phyloP scores from a whole-genome alignment of 1,139 yeast species.

The Diutina catenulata region DNA sequence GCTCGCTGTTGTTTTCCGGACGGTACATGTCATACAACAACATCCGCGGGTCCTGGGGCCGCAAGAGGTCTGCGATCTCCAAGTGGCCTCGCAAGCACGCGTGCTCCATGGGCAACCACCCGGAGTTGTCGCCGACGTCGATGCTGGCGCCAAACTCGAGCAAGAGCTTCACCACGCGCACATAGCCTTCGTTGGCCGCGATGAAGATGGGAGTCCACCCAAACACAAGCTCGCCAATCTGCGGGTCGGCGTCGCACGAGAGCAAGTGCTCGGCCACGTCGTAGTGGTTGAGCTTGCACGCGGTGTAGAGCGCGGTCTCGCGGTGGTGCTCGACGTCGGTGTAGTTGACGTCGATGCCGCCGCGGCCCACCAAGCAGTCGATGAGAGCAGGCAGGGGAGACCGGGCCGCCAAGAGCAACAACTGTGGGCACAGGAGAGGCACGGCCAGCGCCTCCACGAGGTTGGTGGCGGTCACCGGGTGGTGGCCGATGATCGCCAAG shows the following conservation, averaged over 20 bases:
- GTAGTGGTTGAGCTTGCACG: constrained; percentile 51
- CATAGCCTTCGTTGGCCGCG: constrained; percentile 80
- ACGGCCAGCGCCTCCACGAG: constrained; percentile 31
- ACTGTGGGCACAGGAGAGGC: constrained; percentile 31
- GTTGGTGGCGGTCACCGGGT: constrained; percentile 62
- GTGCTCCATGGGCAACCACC: constrained; percentile 97
- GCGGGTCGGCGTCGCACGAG: constrained; percentile 54
- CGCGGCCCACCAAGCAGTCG: constrained; percentile 38
- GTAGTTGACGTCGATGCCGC: constrained; percentile 55
- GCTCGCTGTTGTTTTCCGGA: constrained; percentile 20
- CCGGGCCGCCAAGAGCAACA: constrained; percentile 61
- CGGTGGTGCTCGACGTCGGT: constrained; percentile 46
- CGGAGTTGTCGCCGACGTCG: constrained; percentile 64
- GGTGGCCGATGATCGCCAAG: constrained; percentile 71
- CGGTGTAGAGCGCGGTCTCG: constrained; percentile 77
- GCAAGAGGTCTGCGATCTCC: constrained; percentile 49
- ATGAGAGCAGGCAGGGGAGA: constrained; percentile 51
- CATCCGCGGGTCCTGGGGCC: constrained; percentile 27
- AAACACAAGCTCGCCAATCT: constrained; percentile 63
- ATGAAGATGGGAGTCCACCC: constrained; percentile 95
- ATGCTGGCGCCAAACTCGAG: constrained; percentile 41
- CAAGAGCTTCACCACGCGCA: constrained; percentile 44
- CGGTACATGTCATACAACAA: constrained; percentile 29
- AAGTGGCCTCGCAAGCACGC: constrained; percentile 88
- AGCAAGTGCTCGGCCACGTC: constrained; percentile 49